Evolutionary conservation across 2,329 filamentous ascomycete genomes (phyloP), one percentile per base, ranked within the genome.

Genomic region (Fusarium hainanense): DNA sequence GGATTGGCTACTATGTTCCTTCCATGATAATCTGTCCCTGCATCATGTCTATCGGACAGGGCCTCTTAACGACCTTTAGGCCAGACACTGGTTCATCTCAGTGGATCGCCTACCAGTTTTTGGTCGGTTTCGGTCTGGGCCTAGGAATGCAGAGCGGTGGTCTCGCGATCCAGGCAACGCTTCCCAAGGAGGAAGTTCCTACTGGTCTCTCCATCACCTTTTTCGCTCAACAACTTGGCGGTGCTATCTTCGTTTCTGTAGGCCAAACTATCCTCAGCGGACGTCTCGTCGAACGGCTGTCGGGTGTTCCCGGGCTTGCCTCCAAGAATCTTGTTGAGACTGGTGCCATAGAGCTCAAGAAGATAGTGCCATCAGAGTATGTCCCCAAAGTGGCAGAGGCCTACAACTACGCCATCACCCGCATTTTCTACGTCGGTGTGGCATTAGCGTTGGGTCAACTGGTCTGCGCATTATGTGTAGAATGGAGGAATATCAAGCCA

Each of bases 401-500:
- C 0, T 93, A 93, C 80, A 92, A 92, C 75, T 79, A 82, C 44
- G 87, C 89, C 1, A 81, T 91, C 40, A 88, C 85, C 1, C 80
- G 86, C 61, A 88, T 89, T 6, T 93, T 91, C 75, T 85, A 91
- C 60, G 86, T 89, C 3, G 84, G 84, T 6, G 81, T 90, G 54
- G 90, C 85, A 0, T 79, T 91, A 65, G 83, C 85, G 0, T 78
- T 84, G 8, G 74, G 86, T 3, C 86, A 86, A 13, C 80, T 92
- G 9, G n/a, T 90, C 12, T 88, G 85, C 10, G 84, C 87, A 0
- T 73, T 86, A 4, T 84, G 84, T 23, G 85, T 93, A 70, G 85
- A 92, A 77, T 93, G 90, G 90, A 88, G 83, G 76, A 89, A 82
- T 68, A 88, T 92, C 74, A 92, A 92, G 82, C 63, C 63, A 13